Percentiles rank a stretch among this genome's conserved stretches.
These are phyloP conservation scores for Rhexocercosporidium sp. DNA, from an alignment of 2,329 filamentous ascomycete species.

Conservation along the genomic window DNA sequence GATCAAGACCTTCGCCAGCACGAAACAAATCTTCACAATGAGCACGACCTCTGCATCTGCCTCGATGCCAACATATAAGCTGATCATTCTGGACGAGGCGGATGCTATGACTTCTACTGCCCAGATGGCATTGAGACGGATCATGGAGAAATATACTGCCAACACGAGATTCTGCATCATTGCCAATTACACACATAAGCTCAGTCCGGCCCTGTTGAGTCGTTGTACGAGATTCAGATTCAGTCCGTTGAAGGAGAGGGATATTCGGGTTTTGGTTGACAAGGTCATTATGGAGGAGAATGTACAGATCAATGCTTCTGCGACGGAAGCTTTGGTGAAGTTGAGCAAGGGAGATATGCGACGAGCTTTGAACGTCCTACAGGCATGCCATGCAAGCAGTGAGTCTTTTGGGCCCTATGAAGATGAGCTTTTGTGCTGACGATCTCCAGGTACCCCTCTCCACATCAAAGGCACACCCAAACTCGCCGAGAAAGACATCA, in stretches of 20 bases:
- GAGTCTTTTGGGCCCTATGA: conserved; percentile 45
- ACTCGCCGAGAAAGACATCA: conserved; percentile 66
- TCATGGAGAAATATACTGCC: conserved; percentile 99
- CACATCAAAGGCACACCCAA: conserved; percentile 64
- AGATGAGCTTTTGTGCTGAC: neutral
- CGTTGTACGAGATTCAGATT: conserved; percentile 95
- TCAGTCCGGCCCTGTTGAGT: conserved; percentile 89
- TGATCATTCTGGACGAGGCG: conserved; percentile 98
- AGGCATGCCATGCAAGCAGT: conserved; percentile 95
- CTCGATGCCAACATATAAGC: conserved; percentile 79
- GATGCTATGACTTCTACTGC: conserved; percentile 99
- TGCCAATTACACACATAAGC: conserved; percentile 98
- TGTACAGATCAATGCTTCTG: conserved; percentile 81
- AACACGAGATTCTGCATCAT: conserved; percentile 99
- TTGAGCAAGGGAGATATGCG: conserved; percentile 97
- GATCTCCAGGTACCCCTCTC: conserved; percentile 68
- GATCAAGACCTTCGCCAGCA: conserved; percentile 99
- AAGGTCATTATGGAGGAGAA: conserved; percentile 87
- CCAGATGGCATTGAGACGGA: conserved; percentile 94
- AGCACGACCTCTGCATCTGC: conserved; percentile 58
- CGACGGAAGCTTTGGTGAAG: conserved; percentile 80
- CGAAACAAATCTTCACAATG: conserved; percentile 90
- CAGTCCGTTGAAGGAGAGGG: conserved; percentile 85
- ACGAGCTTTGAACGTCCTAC: conserved; percentile 89
- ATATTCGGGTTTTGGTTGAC: conserved; percentile 86